Conservation (phyloP, 2,329 filamentous ascomycete genomes). For the Neodidymelliopsis sp. region DNA sequence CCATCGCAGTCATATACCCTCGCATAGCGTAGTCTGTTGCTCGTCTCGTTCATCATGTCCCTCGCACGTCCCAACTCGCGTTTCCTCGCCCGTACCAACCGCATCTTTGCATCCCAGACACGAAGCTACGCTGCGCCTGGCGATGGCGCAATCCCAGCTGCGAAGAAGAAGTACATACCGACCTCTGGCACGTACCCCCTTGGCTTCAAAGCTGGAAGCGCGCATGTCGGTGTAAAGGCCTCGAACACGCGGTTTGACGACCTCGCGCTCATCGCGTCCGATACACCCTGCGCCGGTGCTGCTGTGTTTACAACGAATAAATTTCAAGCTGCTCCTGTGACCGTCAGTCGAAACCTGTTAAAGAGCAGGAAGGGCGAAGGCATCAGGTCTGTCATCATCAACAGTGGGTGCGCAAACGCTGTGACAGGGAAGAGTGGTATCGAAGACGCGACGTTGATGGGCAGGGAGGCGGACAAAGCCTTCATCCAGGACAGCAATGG, state of each 20-base stretch:
- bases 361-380: constrained; percentile 71
- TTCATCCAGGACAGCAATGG: constrained; percentile 50
- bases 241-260: constrained; percentile 92
- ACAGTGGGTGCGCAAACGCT: constrained; percentile 96
- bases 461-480: constrained; percentile 74
- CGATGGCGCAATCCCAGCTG: constrained; percentile 69
- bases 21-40: not conserved
- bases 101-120: constrained; percentile 46
- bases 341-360: constrained; percentile 78
- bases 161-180: constrained; percentile 92
- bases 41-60: constrained; percentile 31
- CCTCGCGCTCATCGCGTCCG: constrained; percentile 85
- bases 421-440: constrained; percentile 91
- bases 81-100: constrained; percentile 35
- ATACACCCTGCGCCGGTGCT: constrained; percentile 82
- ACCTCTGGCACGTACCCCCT: constrained; percentile 85
- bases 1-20: constrained; percentile 2
- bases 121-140: constrained; percentile 68
- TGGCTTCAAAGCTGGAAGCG: constrained; percentile 86
- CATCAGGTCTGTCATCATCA: constrained; percentile 84
- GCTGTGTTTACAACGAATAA: constrained; percentile 98
- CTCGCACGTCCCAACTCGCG: constrained; percentile 41
- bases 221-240: constrained; percentile 91
- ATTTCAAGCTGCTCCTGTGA: constrained; percentile 95
- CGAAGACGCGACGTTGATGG: constrained; percentile 89